Evolutionary conservation across 2,329 filamentous ascomycete species (phyloP).

Genomic region (Aspergillus chevalieri): DNA sequence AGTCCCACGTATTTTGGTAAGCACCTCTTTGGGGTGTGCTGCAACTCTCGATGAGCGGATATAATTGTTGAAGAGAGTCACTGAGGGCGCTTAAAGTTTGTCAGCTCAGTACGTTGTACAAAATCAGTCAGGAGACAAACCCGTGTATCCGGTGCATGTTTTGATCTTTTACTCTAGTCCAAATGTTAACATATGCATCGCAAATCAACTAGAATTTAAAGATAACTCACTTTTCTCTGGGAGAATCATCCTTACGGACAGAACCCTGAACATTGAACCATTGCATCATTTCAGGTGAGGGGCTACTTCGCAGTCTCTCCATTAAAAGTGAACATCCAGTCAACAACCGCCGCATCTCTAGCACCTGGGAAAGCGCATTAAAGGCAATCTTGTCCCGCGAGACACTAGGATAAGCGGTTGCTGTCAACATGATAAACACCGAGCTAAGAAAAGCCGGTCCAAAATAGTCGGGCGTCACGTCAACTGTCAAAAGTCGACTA

Average conservation of each 20-base stretch:
- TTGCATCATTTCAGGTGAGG: slow-evolving; percentile 8
- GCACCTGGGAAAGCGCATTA: slow-evolving; percentile 21
- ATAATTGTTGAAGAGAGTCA: slow-evolving; percentile 17
- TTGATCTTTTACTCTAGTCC: neutral
- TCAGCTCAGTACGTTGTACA: too few species aligned
- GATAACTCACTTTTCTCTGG: neutral
- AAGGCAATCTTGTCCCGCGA: slow-evolving; percentile 17
- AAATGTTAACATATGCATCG: neutral
- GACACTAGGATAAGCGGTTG: slow-evolving; percentile 25
- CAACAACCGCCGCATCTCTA: slow-evolving; percentile 24
- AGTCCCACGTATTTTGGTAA: slow-evolving; percentile 21
- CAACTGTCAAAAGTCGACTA: slow-evolving; percentile 23
- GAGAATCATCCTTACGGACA: slow-evolving; percentile 1
- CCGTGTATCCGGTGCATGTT: neutral
- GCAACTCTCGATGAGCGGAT: slow-evolving; percentile 10
- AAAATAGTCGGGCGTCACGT: slow-evolving; percentile 37
- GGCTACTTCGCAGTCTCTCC: neutral
- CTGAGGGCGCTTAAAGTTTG: slow-evolving; percentile 15
- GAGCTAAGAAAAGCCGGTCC: slow-evolving; percentile 38
- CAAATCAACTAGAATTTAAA: neutral
- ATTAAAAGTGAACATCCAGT: slow-evolving; percentile 24
- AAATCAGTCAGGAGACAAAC: neutral
- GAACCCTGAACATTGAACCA: slow-evolving; percentile 14
- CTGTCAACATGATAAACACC: slow-evolving; percentile 35
- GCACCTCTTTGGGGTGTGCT: slow-evolving; percentile 9